Evolutionary conservation across 2,329 filamentous ascomycete species (phyloP).

Genomic region (Apiospora aurea): DNA sequence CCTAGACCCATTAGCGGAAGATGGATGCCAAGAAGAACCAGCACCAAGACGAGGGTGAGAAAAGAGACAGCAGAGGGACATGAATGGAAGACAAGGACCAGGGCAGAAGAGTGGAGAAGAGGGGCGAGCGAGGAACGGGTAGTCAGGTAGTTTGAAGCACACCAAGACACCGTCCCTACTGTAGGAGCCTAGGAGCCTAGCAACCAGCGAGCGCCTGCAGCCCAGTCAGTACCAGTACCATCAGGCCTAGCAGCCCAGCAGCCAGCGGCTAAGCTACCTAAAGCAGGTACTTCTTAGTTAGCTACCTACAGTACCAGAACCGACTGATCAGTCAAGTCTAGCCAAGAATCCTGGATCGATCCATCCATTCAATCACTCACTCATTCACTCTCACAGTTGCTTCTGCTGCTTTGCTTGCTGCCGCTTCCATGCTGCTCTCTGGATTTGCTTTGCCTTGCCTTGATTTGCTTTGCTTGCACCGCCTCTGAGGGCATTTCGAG

Average conservation of each 20-base stretch:
- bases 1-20: background rate
- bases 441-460: slow-evolving; percentile 27
- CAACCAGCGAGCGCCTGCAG: background rate
- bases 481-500: slow-evolving; percentile 19
- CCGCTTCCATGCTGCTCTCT: slow-evolving; percentile 31
- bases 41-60: slow-evolving; percentile 17
- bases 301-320: background rate
- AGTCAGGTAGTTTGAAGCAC: background rate
- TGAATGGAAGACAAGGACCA: slow-evolving; percentile 23
- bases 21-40: slow-evolving; percentile 9
- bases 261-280: slow-evolving; percentile 5
- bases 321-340: slow-evolving; percentile 5
- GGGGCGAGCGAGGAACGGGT: slow-evolving; percentile 22
- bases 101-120: slow-evolving; percentile 28
- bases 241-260: background rate
- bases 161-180: no score
- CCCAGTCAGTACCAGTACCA: background rate
- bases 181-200: background rate
- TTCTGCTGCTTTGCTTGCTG: slow-evolving; percentile 23
- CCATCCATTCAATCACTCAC: background rate
- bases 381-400: background rate
- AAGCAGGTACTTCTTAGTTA: no score
- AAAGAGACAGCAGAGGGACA: slow-evolving; percentile 28
- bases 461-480: slow-evolving; percentile 16
- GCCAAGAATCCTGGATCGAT: slow-evolving; percentile 5